phyloP scores from a whole-genome alignment of 2,329 filamentous ascomycete species.

The Diaporthe batatas region DNA sequence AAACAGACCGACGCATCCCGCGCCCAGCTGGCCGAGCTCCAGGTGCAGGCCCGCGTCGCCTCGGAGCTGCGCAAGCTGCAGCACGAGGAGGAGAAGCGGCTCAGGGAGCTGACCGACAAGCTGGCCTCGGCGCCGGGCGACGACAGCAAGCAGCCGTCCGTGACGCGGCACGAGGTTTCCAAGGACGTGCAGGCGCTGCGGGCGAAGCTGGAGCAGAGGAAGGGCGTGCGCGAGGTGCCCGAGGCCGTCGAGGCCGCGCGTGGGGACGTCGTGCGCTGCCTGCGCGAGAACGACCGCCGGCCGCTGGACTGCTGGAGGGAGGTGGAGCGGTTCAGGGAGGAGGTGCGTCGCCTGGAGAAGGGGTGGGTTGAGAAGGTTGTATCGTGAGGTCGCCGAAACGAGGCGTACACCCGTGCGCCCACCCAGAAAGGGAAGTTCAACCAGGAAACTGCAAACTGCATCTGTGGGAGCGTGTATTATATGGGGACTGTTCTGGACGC shows the following conservation, averaged over 20 bases:
- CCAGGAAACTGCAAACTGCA: not conserved
- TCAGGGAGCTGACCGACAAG: slow-evolving; percentile 77
- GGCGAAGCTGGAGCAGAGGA: slow-evolving; percentile 71
- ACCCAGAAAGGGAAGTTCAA: too few species aligned
- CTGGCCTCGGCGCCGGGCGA: slow-evolving; percentile 58
- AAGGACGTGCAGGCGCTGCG: slow-evolving; percentile 72
- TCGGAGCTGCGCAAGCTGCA: slow-evolving; percentile 86
- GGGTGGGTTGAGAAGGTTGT: slow-evolving; percentile 89
- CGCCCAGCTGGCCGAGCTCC: slow-evolving; percentile 84
- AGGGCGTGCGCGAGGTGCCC: slow-evolving; percentile 77
- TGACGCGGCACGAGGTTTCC: slow-evolving; percentile 64
- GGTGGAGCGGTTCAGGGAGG: slow-evolving; percentile 89
- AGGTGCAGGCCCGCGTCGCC: slow-evolving; percentile 88
- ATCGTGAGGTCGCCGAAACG: slow-evolving; percentile 49
- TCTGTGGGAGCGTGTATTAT: slow-evolving; percentile 14
- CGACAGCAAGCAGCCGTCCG: slow-evolving; percentile 48
- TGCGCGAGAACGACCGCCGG: slow-evolving; percentile 86
- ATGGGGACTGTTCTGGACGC: slow-evolving; percentile 1
- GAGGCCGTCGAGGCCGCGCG: slow-evolving; percentile 80
- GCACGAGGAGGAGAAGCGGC: slow-evolving; percentile 75
- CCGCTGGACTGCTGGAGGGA: slow-evolving; percentile 96
- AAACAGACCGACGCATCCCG: slow-evolving; percentile 88
- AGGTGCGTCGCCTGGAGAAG: slow-evolving; percentile 88
- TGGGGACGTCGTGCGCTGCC: slow-evolving; percentile 81
- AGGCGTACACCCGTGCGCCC: too few species aligned